Evolutionary conservation across 371 early-diverging fungal genomes (phyloP).

Genomic region (Mucor indicus): DNA sequence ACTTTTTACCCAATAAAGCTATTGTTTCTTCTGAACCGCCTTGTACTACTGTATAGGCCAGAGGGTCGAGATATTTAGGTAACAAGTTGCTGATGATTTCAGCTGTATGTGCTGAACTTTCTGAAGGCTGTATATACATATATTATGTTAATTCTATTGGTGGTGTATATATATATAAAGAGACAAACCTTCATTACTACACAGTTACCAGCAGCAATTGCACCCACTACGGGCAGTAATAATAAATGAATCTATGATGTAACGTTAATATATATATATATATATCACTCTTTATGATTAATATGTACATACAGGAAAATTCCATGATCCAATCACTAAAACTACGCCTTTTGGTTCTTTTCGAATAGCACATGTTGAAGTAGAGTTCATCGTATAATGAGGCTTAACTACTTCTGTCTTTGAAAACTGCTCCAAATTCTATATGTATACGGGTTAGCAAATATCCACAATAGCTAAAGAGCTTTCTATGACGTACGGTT

Average conservation of each 20-base stretch:
- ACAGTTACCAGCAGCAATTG: constrained; percentile 91
- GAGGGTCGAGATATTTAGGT: constrained; percentile 72
- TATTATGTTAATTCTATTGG: neutral
- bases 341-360: constrained; percentile 77
- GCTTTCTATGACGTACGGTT: too few relatives aligned
- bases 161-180: neutral
- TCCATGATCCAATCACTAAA: constrained; percentile 81
- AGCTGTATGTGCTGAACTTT: constrained; percentile 72
- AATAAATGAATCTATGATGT: constrained; percentile 49
- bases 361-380: constrained; percentile 46
- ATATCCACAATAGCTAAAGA: too few relatives aligned
- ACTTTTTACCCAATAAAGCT: constrained; percentile 48
- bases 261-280: neutral
- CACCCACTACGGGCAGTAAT: constrained; percentile 79
- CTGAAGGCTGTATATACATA: constrained; percentile 66
- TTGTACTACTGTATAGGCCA: constrained; percentile 64
- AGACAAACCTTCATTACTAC: constrained; percentile 66
- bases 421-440: constrained; percentile 34
- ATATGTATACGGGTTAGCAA: too few relatives aligned
- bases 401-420: constrained; percentile 28
- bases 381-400: constrained; percentile 31
- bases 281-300: neutral
- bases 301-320: constrained; percentile 67
- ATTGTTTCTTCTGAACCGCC: constrained; percentile 79
- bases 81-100: constrained; percentile 56